These are phyloP conservation scores for Punica granatum DNA, from an alignment of 345 rosid genomes.

Conservation along the genomic window DNA sequence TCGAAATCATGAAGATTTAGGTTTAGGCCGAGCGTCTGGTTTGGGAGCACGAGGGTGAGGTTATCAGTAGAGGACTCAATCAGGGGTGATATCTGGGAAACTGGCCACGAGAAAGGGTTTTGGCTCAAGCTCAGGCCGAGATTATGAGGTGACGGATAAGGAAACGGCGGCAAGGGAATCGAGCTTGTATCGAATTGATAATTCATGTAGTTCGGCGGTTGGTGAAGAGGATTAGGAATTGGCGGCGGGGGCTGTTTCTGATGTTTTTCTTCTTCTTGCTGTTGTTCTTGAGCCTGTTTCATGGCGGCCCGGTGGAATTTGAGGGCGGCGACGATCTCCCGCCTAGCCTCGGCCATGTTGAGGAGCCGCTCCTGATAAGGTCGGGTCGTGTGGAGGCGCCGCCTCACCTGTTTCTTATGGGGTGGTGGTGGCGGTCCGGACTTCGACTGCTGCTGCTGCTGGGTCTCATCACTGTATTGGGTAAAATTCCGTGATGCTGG, in stretches of 20 bases:
- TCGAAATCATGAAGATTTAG: conserved; percentile 81
- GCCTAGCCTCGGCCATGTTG: conserved; percentile 97
- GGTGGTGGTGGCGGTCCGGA: conserved; percentile 33
- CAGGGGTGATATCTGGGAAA: conserved; percentile 18
- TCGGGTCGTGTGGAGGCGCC: conserved; percentile 87
- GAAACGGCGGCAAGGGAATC: conserved; percentile 8
- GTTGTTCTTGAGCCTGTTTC: conserved; percentile 66
- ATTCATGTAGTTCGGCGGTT: conserved; percentile 14
- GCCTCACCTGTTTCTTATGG: conserved; percentile 87
- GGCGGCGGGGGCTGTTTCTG: conserved; percentile 10
- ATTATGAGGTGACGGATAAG: conserved; percentile 11
- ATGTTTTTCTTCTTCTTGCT: conserved; percentile 24
- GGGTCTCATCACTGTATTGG: conserved; percentile 23
- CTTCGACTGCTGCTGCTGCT: conserved; percentile 15
- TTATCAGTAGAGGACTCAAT: conserved; percentile 4
- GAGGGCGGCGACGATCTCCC: conserved; percentile 91
- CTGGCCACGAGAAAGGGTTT: conserved; percentile 33
- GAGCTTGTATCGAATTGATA: background rate
- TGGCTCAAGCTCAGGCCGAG: conserved; percentile 15
- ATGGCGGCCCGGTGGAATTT: conserved; percentile 90
- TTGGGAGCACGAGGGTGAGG: conserved; percentile 15
- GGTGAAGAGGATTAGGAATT: conserved; percentile 8
- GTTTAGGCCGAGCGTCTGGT: conserved; percentile 23
- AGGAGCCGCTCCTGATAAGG: conserved; percentile 96
- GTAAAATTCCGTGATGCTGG: conserved; percentile 23